These are phyloP conservation scores for Monosporascus sp. DNA, from an alignment of 2,329 filamentous ascomycete genomes.

Conservation along the genomic window DNA sequence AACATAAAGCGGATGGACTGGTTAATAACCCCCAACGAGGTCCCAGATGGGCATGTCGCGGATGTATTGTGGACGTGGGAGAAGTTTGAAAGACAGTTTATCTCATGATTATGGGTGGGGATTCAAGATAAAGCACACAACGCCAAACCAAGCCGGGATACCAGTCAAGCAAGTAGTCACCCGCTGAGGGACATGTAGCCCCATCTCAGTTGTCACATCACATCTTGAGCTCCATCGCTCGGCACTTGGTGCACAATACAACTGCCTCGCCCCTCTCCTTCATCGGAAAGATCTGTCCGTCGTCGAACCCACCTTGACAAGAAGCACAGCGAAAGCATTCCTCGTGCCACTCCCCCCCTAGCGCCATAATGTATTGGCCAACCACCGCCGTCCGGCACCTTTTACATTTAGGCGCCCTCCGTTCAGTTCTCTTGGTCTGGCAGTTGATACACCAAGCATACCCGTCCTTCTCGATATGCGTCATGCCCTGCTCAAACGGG, in stretches of 20 bases:
- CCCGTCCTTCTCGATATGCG: constrained; percentile 87
- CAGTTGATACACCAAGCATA: constrained; percentile 96
- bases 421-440: constrained; percentile 85
- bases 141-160: background rate
- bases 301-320: constrained; percentile 56
- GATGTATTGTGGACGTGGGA: background rate
- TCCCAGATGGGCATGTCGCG: background rate
- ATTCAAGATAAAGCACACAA: background rate
- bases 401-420: constrained; percentile 81
- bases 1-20: too few relatives aligned
- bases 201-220: constrained; percentile 25
- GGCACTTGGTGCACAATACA: constrained; percentile 57
- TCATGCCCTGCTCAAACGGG: constrained; percentile 71
- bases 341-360: constrained; percentile 91
- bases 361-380: constrained; percentile 81
- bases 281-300: constrained; percentile 61
- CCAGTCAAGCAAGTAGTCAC: background rate
- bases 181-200: background rate
- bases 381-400: constrained; percentile 81
- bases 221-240: constrained; percentile 55
- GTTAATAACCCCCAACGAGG: too few relatives aligned
- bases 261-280: constrained; percentile 45
- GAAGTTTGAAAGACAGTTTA: background rate
- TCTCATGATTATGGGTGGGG: background rate
- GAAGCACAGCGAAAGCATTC: constrained; percentile 78